Conservation (phyloP, 129 eudicot species). For the Kitagawia praeruptora region DNA sequence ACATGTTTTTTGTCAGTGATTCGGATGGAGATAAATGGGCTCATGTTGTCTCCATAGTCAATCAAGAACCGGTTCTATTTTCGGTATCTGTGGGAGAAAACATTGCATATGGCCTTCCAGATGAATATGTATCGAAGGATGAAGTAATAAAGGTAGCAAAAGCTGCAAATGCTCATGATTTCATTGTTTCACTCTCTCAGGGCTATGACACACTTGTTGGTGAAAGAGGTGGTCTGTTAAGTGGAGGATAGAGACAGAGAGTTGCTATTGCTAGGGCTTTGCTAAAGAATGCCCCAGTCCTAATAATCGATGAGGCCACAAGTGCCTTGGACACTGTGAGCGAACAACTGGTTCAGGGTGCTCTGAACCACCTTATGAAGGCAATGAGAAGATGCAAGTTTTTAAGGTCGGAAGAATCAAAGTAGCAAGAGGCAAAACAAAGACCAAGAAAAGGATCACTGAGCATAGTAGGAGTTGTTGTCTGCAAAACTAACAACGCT, state of each 20-base stretch:
- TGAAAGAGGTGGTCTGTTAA: constrained; percentile 87
- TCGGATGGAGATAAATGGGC: constrained; percentile 72
- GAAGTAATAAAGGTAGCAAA: constrained; percentile 90
- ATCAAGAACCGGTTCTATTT: constrained; percentile 95
- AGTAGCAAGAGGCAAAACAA: no score
- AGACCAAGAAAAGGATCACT: no score
- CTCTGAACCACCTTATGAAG: no score
- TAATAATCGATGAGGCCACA: constrained; percentile 98
- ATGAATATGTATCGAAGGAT: constrained; percentile 79
- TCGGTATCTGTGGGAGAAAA: constrained; percentile 95
- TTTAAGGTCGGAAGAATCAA: no score
- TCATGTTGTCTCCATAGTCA: constrained; percentile 85
- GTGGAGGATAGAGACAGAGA: constrained; percentile 99
- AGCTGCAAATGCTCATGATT: constrained; percentile 99
- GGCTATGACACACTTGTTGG: constrained; percentile 98
- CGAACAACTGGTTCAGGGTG: no score
- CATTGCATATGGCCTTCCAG: constrained; percentile 96
- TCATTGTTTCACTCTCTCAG: constrained; percentile 89
- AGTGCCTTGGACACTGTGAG: no score
- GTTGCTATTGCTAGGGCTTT: constrained; percentile 96
- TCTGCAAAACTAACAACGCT: no score
- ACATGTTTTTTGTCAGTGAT: constrained; percentile 41
- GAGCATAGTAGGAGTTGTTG: no score
- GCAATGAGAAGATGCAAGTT: no score
- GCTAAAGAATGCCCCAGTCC: constrained; percentile 82